Percentiles rank a stretch among this genome's conserved stretches.
phyloP scores from a whole-genome alignment of 108 stramenopile species.

The Mayamaea pseudoterrestris region DNA sequence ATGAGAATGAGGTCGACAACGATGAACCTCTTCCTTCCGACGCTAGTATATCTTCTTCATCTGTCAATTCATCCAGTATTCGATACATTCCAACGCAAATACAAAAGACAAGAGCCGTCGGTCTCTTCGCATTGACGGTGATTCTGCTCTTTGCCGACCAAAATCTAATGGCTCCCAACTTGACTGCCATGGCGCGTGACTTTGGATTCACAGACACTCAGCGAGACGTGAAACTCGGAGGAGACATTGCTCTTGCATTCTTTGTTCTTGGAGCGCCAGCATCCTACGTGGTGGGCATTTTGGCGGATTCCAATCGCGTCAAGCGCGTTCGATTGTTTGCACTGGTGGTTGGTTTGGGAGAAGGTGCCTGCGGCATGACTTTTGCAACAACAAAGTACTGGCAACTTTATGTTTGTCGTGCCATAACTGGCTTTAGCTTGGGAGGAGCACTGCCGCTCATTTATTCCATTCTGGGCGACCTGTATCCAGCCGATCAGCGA shows the following conservation, averaged over 20 bases:
- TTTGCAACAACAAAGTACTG: constrained; percentile 51
- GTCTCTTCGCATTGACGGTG: constrained; percentile 50
- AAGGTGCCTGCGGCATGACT: constrained; percentile 60
- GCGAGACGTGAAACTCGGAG: constrained; percentile 73
- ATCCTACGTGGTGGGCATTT: constrained; percentile 45
- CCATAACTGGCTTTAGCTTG: constrained; percentile 66
- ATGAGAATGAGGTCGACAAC: too few relatives aligned
- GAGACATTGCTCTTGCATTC: constrained; percentile 72
- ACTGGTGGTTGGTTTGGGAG: constrained; percentile 65
- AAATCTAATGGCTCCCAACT: constrained; percentile 76
- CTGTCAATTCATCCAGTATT: neutral
- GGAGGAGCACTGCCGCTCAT: constrained; percentile 78
- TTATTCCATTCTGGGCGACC: constrained; percentile 74
- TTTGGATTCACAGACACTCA: constrained; percentile 59
- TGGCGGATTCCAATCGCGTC: constrained; percentile 30
- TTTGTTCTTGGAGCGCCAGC: constrained; percentile 71
- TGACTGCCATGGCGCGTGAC: constrained; percentile 64
- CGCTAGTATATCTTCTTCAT: too few relatives aligned
- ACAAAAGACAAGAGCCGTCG: constrained; percentile 14
- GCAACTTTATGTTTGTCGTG: constrained; percentile 60
- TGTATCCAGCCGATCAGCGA: constrained; percentile 47
- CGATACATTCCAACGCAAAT: neutral
- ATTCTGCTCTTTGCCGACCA: constrained; percentile 79
- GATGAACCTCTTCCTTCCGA: too few relatives aligned
- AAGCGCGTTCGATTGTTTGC: constrained; percentile 61